Evolutionary conservation across 768 basidiomycete species (phyloP).

Genomic region (Tulasnella sp.): DNA sequence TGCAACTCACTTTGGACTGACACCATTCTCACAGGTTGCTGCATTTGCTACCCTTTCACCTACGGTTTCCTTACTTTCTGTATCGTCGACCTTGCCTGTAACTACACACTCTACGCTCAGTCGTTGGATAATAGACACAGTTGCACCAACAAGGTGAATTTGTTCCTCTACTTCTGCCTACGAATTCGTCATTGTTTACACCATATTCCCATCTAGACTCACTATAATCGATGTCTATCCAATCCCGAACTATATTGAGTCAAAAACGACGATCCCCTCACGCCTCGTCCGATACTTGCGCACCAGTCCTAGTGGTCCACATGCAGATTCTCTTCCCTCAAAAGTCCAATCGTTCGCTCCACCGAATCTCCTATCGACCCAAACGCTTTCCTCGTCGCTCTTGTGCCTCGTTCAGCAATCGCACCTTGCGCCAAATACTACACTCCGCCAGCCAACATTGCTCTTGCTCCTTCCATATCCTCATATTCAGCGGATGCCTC

Average conservation of each 20-base stretch:
- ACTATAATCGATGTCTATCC: background rate
- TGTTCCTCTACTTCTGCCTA: no score
- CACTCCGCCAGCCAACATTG: background rate
- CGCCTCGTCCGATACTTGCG: background rate
- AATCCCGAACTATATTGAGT: background rate
- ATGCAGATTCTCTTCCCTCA: background rate
- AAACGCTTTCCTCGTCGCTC: background rate
- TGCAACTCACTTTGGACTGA: no score
- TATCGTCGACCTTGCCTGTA: background rate
- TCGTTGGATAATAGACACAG: background rate
- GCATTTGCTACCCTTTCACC: background rate
- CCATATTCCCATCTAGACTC: background rate
- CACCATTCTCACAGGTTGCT: background rate
- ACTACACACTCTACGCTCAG: background rate
- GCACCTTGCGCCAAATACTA: background rate
- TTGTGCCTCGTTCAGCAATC: background rate
- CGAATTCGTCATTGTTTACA: background rate
- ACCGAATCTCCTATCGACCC: background rate
- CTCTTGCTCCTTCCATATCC: background rate
- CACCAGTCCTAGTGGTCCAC: background rate
- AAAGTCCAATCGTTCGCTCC: background rate
- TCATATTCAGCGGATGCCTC: background rate
- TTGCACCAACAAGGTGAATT: background rate
- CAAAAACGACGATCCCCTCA: background rate
- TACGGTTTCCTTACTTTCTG: background rate